A percentile compares a stretch with the other conserved stretches of the same genome.
These are phyloP conservation scores for Leccinellum rugosiceps DNA, from an alignment of 768 basidiomycete species.

Conservation along the genomic window DNA sequence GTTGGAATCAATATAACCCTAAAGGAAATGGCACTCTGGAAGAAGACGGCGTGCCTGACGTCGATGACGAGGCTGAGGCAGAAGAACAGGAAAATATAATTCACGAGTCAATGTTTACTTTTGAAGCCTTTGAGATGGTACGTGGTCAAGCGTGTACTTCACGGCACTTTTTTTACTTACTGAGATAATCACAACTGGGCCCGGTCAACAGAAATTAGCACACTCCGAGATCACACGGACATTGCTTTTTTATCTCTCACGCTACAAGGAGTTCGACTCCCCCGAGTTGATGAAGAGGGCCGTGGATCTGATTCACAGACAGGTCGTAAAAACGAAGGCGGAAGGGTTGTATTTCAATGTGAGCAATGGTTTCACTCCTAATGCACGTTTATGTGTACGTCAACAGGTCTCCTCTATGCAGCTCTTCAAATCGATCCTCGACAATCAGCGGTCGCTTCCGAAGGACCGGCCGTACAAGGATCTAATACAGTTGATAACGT, in stretches of 20 bases:
- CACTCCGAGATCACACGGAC: conserved; percentile 83
- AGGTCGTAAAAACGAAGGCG: conserved; percentile 86
- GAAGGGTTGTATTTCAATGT: conserved; percentile 97
- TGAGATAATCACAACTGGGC: conserved; percentile 15
- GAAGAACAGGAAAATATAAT: conserved; percentile 62
- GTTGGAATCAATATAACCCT: conserved; percentile 8
- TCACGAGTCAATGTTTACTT: conserved; percentile 86
- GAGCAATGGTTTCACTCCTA: conserved; percentile 18
- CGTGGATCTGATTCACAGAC: conserved; percentile 85
- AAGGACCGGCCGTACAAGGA: conserved; percentile 79
- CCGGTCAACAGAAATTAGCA: conserved; percentile 74
- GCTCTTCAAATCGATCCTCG: conserved; percentile 84
- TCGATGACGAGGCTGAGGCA: conserved; percentile 58
- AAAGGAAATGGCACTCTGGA: conserved; percentile 41
- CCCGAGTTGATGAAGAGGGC: conserved; percentile 87
- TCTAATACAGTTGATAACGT: conserved; percentile 79
- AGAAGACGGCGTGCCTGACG: conserved; percentile 66
- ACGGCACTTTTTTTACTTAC: conserved; percentile 14
- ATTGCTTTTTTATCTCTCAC: conserved; percentile 74
- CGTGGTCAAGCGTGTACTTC: conserved; percentile 25
- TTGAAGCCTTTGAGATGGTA: conserved; percentile 89
- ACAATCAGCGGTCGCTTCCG: conserved; percentile 76
- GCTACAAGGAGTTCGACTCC: conserved; percentile 74
- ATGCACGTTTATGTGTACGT: conserved; percentile 18
- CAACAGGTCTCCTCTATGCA: conserved; percentile 82